phyloP scores from a whole-genome alignment of 805 yeast species.

The Vanderwaltozyma tropicalis region DNA sequence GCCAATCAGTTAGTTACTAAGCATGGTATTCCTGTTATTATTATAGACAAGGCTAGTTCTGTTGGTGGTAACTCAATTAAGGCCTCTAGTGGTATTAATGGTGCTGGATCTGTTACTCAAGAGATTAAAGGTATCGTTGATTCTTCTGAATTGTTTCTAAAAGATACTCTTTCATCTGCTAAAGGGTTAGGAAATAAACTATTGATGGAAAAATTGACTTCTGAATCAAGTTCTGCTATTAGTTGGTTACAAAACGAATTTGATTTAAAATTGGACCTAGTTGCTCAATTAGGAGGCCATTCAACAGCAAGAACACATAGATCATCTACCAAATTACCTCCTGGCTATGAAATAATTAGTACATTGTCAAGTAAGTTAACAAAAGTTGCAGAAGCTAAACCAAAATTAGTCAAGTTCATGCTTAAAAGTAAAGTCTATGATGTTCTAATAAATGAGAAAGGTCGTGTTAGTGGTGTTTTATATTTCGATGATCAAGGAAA shows the following conservation, averaged over 20 bases:
- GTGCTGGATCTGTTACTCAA: conserved; percentile 61
- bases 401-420: conserved; percentile 28
- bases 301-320: conserved; percentile 73
- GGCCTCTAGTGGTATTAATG: conserved; percentile 59
- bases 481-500: conserved; percentile 27
- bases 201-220: conserved; percentile 49
- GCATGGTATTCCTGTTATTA: conserved; percentile 32
- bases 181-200: conserved; percentile 47
- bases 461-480: conserved; percentile 34
- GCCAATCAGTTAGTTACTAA: conserved; percentile 31
- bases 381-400: conserved; percentile 20
- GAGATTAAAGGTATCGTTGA: conserved; percentile 40
- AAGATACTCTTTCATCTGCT: conserved; percentile 62
- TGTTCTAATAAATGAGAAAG: conserved; percentile 21
- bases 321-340: conserved; percentile 49
- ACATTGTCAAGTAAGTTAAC: conserved; percentile 33
- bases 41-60: conserved; percentile 39
- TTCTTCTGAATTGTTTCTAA: conserved; percentile 45
- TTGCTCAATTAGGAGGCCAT: conserved; percentile 77
- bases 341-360: conserved; percentile 49
- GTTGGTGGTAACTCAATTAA: conserved; percentile 52
- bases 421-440: conserved; percentile 32
- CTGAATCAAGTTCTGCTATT: conserved; percentile 56
- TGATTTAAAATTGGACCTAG: conserved; percentile 51
- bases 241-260: conserved; percentile 63